phyloP scores from a whole-genome alignment of 805 yeast genomes.

The Candida boleticola region DNA sequence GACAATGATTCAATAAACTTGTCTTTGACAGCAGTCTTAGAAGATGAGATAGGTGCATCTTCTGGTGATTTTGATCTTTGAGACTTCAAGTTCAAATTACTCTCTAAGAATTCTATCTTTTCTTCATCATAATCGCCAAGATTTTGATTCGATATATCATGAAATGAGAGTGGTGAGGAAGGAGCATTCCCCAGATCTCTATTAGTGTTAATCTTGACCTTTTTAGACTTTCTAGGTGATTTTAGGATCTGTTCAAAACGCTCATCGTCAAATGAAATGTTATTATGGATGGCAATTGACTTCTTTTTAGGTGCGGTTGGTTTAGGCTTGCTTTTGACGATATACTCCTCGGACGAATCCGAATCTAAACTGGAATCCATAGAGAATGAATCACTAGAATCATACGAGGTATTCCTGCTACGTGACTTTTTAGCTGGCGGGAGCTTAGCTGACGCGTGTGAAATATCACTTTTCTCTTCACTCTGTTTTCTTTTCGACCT shows the following conservation, averaged over 20 bases:
- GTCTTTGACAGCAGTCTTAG: not conserved
- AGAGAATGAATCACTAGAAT: no score
- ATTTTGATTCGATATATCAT: constrained; percentile 28
- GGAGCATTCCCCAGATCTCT: constrained; percentile 5
- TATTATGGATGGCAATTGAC: constrained; percentile 5
- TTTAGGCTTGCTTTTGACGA: not conserved
- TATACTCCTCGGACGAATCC: no score
- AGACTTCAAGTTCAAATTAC: not conserved
- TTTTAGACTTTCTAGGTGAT: constrained; percentile 19
- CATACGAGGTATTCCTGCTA: no score
- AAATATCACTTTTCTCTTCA: no score
- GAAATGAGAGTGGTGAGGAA: constrained; percentile 14
- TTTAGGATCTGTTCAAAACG: constrained; percentile 16
- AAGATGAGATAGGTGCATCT: not conserved
- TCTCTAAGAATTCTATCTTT: constrained; percentile 26
- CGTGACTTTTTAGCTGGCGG: no score
- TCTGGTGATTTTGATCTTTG: not conserved
- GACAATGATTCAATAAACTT: not conserved
- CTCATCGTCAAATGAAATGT: constrained; percentile 16
- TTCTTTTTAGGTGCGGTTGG: no score
- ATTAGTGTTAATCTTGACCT: constrained; percentile 14
- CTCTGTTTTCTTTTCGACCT: no score
- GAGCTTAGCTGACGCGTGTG: no score
- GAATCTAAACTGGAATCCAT: no score
- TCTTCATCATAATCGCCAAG: constrained; percentile 36